These are phyloP conservation scores for Xylariaceae sp. DNA, from an alignment of 2,329 filamentous ascomycete genomes.

Conservation along the genomic window DNA sequence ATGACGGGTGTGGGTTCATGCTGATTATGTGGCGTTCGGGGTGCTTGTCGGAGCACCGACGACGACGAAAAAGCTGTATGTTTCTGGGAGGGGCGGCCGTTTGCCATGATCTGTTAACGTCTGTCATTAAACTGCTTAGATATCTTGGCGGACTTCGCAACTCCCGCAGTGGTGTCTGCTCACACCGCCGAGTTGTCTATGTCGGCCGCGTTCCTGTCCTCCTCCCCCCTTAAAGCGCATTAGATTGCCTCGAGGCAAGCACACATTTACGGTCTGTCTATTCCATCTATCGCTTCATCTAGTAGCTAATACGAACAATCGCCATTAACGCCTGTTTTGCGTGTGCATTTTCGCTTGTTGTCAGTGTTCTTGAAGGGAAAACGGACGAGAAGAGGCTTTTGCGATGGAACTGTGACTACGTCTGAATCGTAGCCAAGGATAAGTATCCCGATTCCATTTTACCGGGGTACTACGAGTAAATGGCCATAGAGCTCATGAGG, in stretches of 20 bases:
- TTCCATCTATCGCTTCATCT: slow-evolving; percentile 19
- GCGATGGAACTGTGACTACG: too few species aligned
- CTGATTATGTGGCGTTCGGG: slow-evolving; percentile 16
- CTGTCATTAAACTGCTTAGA: slow-evolving; percentile 22
- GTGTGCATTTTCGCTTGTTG: too few species aligned
- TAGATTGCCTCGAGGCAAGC: slow-evolving; percentile 31
- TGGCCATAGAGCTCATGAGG: too few species aligned
- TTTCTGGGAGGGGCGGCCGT: slow-evolving; percentile 21
- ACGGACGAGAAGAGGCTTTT: too few species aligned
- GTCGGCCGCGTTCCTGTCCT: neutral
- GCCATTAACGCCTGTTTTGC: slow-evolving; percentile 33
- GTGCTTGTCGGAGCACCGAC: slow-evolving; percentile 12
- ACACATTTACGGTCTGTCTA: slow-evolving; percentile 4
- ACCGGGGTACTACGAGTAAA: too few species aligned
- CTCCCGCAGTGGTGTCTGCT: slow-evolving; percentile 12
- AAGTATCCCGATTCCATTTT: too few species aligned
- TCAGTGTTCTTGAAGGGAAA: too few species aligned
- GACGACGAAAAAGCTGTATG: slow-evolving; percentile 20
- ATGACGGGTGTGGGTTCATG: slow-evolving; percentile 2
- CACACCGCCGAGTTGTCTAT: too few species aligned
- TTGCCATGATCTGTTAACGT: too few species aligned
- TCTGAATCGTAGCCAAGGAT: too few species aligned
- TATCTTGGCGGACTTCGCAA: slow-evolving; percentile 25
- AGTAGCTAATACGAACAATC: slow-evolving; percentile 34
- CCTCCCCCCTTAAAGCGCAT: slow-evolving; percentile 16